These are phyloP conservation scores for Penicillium soppii DNA, from an alignment of 495 filamentous ascomycete genomes.

Conservation along the genomic window DNA sequence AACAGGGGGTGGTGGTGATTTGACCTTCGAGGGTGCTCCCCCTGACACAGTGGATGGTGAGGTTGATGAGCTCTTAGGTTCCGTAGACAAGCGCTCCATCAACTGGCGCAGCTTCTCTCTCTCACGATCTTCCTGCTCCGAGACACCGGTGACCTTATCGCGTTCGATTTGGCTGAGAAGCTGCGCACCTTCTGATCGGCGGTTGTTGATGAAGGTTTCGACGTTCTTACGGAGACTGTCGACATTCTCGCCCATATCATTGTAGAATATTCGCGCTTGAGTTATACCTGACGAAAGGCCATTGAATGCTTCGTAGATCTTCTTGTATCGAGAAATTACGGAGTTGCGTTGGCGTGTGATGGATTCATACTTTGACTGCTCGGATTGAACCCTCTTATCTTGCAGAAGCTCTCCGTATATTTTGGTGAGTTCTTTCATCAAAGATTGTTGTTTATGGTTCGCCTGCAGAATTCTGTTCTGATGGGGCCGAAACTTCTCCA, in stretches of 20 bases:
- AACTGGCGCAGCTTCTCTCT: conserved; percentile 80
- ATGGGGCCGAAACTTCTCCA: conserved; percentile 94
- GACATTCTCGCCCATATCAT: conserved; percentile 92
- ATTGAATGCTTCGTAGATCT: conserved; percentile 88
- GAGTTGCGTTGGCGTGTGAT: conserved; percentile 79
- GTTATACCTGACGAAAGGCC: conserved; percentile 82
- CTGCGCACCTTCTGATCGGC: conserved; percentile 87
- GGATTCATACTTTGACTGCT: conserved; percentile 90
- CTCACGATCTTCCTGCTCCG: conserved; percentile 78
- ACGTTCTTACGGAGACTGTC: conserved; percentile 96
- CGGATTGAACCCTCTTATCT: conserved; percentile 88
- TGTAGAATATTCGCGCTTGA: conserved; percentile 88
- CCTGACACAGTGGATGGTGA: conserved; percentile 41
- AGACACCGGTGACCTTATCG: conserved; percentile 64
- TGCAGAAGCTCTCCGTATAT: conserved; percentile 87
- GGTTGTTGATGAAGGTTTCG: conserved; percentile 92
- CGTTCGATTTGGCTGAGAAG: conserved; percentile 85
- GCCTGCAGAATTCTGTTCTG: conserved; percentile 89
- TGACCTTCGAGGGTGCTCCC: conserved; percentile 37
- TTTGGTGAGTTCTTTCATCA: conserved; percentile 93
- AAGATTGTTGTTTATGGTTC: conserved; percentile 85
- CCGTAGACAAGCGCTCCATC: conserved; percentile 94
- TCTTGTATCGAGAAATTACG: conserved; percentile 85
- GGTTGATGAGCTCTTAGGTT: conserved; percentile 49
- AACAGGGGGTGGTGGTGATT: conserved; percentile 45